phyloP scores from a whole-genome alignment of 2,329 filamentous ascomycete genomes.

The Penicillium brevicompactum region DNA sequence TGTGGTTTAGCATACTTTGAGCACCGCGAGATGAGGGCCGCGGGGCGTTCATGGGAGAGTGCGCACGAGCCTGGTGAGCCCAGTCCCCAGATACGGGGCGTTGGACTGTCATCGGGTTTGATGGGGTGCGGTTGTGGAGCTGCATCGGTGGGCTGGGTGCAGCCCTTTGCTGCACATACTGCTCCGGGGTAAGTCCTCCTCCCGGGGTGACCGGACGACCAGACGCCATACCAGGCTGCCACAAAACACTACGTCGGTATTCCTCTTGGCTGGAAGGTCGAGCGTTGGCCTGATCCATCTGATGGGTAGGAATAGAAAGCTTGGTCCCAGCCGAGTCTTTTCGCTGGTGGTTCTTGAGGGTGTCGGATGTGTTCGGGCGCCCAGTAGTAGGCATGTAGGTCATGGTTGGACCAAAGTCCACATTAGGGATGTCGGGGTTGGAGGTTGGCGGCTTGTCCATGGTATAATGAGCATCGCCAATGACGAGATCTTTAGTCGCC shows the following conservation, averaged over 20 bases:
- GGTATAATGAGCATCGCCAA: conserved; percentile 51
- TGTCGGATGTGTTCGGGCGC: conserved; percentile 59
- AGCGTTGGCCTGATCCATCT: conserved; percentile 37
- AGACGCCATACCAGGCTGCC: conserved; percentile 70
- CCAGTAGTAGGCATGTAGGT: conserved; percentile 62
- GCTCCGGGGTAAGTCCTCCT: conserved; percentile 70
- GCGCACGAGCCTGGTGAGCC: conserved; percentile 34
- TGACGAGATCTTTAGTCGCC: conserved; percentile 46
- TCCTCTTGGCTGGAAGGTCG: conserved; percentile 52
- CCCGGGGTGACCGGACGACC: conserved; percentile 51
- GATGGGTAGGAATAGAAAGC: conserved; percentile 22
- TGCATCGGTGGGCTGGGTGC: conserved; percentile 59
- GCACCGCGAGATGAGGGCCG: conserved; percentile 60
- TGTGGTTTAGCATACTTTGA: conserved; percentile 51
- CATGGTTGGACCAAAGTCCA: conserved; percentile 86
- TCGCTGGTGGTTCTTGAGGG: conserved; percentile 45
- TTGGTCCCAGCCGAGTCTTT: conserved; percentile 36
- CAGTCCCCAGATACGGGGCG: conserved; percentile 44
- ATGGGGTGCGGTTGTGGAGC: conserved; percentile 63
- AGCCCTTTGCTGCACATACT: conserved; percentile 80
- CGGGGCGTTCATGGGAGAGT: conserved; percentile 35
- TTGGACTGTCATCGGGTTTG: conserved; percentile 45
- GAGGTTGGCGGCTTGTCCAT: conserved; percentile 35
- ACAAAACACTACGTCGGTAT: conserved; percentile 67
- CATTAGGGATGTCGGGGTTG: conserved; percentile 65